These are phyloP conservation scores for Tetracladium setigerum DNA, from an alignment of 495 filamentous ascomycete genomes.

Conservation along the genomic window DNA sequence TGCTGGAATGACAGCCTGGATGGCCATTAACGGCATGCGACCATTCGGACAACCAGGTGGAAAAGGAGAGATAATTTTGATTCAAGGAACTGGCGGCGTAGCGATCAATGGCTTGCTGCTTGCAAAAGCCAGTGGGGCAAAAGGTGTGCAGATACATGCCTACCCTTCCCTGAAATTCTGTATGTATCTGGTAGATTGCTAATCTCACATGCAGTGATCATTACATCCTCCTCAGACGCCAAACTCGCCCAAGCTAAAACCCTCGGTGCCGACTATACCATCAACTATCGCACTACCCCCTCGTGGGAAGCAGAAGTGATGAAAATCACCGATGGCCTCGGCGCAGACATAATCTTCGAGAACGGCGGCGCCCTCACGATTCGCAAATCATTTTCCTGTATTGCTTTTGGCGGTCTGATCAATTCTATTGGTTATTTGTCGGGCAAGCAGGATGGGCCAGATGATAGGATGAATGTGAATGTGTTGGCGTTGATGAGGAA, in stretches of 20 bases:
- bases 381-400: conserved; percentile 30
- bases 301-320: conserved; percentile 36
- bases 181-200: not conserved
- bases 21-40: conserved; percentile 33
- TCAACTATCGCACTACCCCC: conserved; percentile 37
- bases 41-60: conserved; percentile 29
- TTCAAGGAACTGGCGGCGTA: conserved; percentile 41
- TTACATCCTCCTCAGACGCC: conserved; percentile 37
- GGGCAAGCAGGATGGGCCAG: conserved; percentile 37
- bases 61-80: conserved; percentile 28
- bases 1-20: conserved; percentile 39
- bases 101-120: conserved; percentile 30
- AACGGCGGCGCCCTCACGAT: conserved; percentile 40
- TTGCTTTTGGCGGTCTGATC: conserved; percentile 37
- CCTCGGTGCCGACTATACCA: conserved; percentile 33
- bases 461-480: conserved; percentile 29
- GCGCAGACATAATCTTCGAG: conserved; percentile 43
- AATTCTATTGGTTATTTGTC: conserved; percentile 36
- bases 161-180: not conserved
- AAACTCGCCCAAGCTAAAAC: conserved; percentile 33
- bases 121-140: conserved; percentile 27
- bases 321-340: conserved; percentile 26
- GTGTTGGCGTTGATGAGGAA: conserved; percentile 30
- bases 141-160: conserved; percentile 23
- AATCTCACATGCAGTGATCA: conserved; percentile 29